Evolutionary conservation across 164 flowering plant genomes (phyloP), one percentile per base, ranked within the genome.

Genomic region (Echeveria elegans): DNA sequence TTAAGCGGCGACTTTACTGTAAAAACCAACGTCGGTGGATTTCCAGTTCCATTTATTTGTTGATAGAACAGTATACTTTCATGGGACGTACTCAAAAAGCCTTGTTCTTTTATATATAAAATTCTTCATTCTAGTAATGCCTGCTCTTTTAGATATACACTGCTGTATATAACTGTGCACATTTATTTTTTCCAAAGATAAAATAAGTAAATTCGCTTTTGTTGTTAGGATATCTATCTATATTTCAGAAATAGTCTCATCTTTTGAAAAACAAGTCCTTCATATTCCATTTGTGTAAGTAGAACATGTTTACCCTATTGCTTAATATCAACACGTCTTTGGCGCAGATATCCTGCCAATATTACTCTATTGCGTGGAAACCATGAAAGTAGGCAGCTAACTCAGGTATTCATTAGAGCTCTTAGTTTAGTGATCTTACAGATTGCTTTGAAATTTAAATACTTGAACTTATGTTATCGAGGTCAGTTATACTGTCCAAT

Each of bases 291-390:
- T 1, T 50, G 24, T 7, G 6, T n/a, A 10, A n/a, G 8, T 7
- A 19, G 21, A 26, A 2, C 11, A 4, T 23, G 5, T 10, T n/a
- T 56, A 26, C 31, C 48, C 21, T 14, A 30, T 60, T 50, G 29
- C 23, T 59, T 37, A n/a, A 6, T 52, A 5, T 31, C 23, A 18
- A 56, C 23, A 67, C 37, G 24, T n/a, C 52, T 59, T 72, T 70
- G 41, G 58, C 31, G 28, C 64, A 92, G 98, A 83, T 88, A 87
- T 71, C 98, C 98, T 43, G 96, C 98, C 43, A 82, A 92, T 69
- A 92, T 92, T 58, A 93, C 98, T 67, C 94, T 90, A 66, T 80
- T 93, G 76, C 98, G 98, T 71, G 98, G 98, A 72, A 94, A 94
- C 77, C 98, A 94, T 81, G 97, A 94, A 80, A 94, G 98, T 79